These are phyloP conservation scores for Xenoacremonium recifei DNA, from an alignment of 2,329 filamentous ascomycete genomes.

Conservation along the genomic window DNA sequence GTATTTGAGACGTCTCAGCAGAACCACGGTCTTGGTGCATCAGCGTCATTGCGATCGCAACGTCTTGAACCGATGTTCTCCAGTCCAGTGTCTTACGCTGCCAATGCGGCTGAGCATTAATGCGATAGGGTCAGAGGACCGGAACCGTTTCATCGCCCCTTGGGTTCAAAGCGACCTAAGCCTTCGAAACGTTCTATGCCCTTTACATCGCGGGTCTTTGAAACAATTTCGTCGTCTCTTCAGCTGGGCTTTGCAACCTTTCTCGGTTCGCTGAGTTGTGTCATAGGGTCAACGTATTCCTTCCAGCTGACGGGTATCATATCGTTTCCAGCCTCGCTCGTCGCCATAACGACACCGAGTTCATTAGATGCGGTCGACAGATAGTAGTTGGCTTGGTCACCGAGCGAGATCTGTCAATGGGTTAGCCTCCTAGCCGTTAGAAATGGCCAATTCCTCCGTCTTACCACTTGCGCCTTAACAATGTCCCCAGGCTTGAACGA, in stretches of 20 bases:
- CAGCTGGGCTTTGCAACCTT: slow-evolving; percentile 94
- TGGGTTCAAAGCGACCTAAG: no score
- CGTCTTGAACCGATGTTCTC: no score
- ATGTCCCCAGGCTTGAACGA: slow-evolving; percentile 92
- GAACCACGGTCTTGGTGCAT: no score
- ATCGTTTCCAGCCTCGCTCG: slow-evolving; percentile 80
- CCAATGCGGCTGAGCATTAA: no score
- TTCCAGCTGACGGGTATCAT: slow-evolving; percentile 96
- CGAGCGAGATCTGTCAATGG: slow-evolving; percentile 68
- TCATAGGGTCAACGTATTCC: slow-evolving; percentile 84
- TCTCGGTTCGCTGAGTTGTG: slow-evolving; percentile 71
- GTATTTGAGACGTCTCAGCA: no score
- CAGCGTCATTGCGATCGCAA: no score
- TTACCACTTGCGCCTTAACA: slow-evolving; percentile 78
- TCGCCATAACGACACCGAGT: slow-evolving; percentile 89
- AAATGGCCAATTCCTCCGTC: slow-evolving; percentile 26
- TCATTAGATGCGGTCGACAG: slow-evolving; percentile 90
- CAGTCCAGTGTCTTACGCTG: no score
- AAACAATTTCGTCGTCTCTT: no score
- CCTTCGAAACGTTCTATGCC: no score
- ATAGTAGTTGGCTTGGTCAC: slow-evolving; percentile 94
- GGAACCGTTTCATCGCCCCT: no score
- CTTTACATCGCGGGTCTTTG: no score
- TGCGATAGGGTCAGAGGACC: no score
- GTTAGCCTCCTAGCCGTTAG: slow-evolving; percentile 2